These are phyloP conservation scores for Phytopythium montanum DNA, from an alignment of 352 stramenopile genomes.

Conservation along the genomic window DNA sequence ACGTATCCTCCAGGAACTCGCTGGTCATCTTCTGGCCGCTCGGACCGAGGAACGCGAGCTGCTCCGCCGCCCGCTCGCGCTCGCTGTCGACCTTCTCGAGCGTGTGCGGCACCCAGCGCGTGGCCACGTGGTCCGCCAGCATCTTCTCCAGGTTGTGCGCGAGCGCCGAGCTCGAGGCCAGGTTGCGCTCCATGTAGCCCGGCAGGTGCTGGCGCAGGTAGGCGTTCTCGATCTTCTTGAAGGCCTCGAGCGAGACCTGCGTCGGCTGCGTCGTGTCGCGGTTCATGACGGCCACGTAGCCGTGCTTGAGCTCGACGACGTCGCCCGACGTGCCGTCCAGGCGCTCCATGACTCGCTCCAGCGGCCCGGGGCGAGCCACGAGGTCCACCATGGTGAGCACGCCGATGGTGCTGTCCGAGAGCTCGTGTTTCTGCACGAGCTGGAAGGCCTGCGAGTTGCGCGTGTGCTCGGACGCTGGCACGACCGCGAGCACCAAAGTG, in stretches of 20 bases:
- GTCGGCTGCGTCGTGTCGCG: conserved; percentile 19
- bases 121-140: conserved; percentile 24
- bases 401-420: conserved; percentile 30
- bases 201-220: conserved; percentile 27
- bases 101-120: conserved; percentile 21
- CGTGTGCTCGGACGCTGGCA: conserved; percentile 28
- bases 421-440: conserved; percentile 31
- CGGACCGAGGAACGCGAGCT: conserved; percentile 12
- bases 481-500: conserved; percentile 38
- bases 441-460: conserved; percentile 45
- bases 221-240: conserved; percentile 19
- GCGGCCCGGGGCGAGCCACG: conserved; percentile 17
- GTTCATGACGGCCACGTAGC: conserved; percentile 38
- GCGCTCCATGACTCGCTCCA: conserved; percentile 19
- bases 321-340: conserved; percentile 26
- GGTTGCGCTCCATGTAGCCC: conserved; percentile 16
- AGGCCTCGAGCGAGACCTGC: conserved; percentile 16
- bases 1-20: conserved; percentile 12
- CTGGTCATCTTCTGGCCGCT: conserved; percentile 17
- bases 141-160: conserved; percentile 29
- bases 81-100: conserved; percentile 11
- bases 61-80: background rate
- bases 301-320: conserved; percentile 30
- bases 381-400: conserved; percentile 48
- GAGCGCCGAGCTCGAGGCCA: conserved; percentile 26